Base-by-base conservation (phyloP, 139 green algal genomes). In the Auxenochlorella pyrenoidosa region DNA sequence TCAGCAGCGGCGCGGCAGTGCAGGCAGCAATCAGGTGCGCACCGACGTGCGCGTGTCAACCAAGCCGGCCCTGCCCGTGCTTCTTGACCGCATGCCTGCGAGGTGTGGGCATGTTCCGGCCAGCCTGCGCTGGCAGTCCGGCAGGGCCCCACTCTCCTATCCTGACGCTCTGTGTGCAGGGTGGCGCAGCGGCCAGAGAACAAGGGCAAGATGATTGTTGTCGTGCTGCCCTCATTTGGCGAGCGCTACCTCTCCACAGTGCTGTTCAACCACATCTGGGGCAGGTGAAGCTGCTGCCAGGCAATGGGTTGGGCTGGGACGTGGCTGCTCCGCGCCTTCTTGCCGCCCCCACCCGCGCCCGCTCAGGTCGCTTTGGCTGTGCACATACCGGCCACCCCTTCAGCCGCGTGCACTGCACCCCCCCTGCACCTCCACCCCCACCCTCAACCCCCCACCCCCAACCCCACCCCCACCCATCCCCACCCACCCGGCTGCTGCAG, bases 221-320 rank as follows among this genome's bases (percentile, higher is more conserved):
- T 92, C 15, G 93, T 99, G 73, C 90, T 99, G 83, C 97, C 97
- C 6, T 96, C 91, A 83, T 99, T 99, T 88, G 97, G 97, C 0
- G 97, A 99, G 94, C 91, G 97, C 0, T 99, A 99, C 92, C 92
- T 99, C 41, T 97, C 94, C 3, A 98, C 95, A 6, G 97, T 97
- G 79, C 93, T 99, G 40, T 99, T 98, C 91, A 95, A 93, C 79
- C 92, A 93, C 73, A 89, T 96, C 59, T 97, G 94, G 93, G 89
- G 59, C 58, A 86, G 78, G 80, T 90, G 82, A 30, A n/a, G 85
- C 40, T 36, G 19, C 28, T 0, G 30, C 28, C n/a, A n/a, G n/a
- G n/a, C n/a, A n/a, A n/a, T n/a, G n/a, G n/a, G n/a, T n/a, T n/a
- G n/a, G n/a, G n/a, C n/a, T n/a, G n/a, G n/a, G n/a, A n/a, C n/a